phyloP scores from a whole-genome alignment of 176 grass and related monocot species.

The Puccinellia tenuiflora region DNA sequence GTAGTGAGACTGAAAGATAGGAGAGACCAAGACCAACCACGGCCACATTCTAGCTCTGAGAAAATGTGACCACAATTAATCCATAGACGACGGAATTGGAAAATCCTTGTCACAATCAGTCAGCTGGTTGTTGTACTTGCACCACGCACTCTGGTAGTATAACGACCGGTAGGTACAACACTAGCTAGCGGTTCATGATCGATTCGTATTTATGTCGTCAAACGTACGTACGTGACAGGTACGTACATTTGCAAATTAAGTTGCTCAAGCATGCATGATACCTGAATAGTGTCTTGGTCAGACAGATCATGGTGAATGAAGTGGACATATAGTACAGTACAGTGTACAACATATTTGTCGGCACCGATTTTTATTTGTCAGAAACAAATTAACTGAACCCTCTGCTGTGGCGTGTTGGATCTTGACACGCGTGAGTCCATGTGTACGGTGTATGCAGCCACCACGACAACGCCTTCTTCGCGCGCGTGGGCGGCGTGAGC shows the following conservation, averaged over 20 bases:
- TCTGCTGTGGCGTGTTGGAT: too few species aligned
- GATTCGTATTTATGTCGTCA: constrained; percentile 1
- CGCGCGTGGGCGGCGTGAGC: constrained; percentile 83
- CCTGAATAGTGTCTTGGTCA: not conserved
- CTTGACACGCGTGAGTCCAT: not conserved
- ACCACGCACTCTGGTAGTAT: not conserved
- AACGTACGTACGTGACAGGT: not conserved
- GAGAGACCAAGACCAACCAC: not conserved
- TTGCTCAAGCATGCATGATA: not conserved
- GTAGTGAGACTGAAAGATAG: not conserved
- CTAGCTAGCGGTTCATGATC: not conserved
- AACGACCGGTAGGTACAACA: not conserved
- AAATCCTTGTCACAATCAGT: not conserved
- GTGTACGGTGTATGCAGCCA: constrained; percentile 39
- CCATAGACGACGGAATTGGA: not conserved
- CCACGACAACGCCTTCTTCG: constrained; percentile 95
- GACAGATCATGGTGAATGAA: not conserved
- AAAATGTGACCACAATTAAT: constrained; percentile 4
- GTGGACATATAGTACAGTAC: not conserved
- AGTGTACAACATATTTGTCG: not conserved
- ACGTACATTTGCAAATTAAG: not conserved
- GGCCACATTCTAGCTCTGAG: not conserved
- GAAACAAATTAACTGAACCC: not conserved
- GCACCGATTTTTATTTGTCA: not conserved
- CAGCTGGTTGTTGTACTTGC: not conserved